Percentiles rank a stretch among this genome's conserved stretches.
Evolutionary conservation across 495 filamentous ascomycete genomes (phyloP).

Genomic region (Neurospora sp.): DNA sequence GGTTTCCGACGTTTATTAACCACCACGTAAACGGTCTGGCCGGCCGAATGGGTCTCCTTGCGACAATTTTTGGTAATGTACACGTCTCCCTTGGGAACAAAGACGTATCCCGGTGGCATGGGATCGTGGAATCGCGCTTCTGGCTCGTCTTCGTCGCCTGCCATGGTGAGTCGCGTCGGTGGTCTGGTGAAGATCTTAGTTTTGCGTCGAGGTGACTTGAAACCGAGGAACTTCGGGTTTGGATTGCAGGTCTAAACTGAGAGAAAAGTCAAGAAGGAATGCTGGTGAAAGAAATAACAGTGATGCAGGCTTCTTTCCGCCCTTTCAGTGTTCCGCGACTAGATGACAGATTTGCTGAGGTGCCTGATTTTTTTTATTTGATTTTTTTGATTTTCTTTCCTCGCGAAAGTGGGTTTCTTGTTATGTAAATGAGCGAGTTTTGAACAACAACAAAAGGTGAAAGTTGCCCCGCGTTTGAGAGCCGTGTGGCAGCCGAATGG

Average conservation of each 20-base stretch:
- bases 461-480: neutral
- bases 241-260: neutral
- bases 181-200: neutral
- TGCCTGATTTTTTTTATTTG: neutral
- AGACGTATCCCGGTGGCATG: slow-evolving; percentile 25
- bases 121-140: slow-evolving; percentile 7
- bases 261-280: neutral
- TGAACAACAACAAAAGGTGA: neutral
- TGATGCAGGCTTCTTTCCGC: neutral
- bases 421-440: neutral
- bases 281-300: neutral
- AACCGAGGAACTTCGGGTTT: neutral
- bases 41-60: slow-evolving; percentile 17
- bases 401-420: neutral
- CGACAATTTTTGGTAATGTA: slow-evolving; percentile 32
- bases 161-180: neutral
- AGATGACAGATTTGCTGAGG: neutral
- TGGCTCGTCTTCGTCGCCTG: slow-evolving; percentile 4
- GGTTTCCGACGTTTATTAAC: slow-evolving; percentile 9
- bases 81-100: slow-evolving; percentile 27
- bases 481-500: neutral
- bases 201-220: neutral
- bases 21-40: slow-evolving; percentile 25
- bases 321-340: neutral
- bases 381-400: no score